These are phyloP conservation scores for Astraeus odoratus DNA, from an alignment of 768 basidiomycete genomes.

Conservation along the genomic window DNA sequence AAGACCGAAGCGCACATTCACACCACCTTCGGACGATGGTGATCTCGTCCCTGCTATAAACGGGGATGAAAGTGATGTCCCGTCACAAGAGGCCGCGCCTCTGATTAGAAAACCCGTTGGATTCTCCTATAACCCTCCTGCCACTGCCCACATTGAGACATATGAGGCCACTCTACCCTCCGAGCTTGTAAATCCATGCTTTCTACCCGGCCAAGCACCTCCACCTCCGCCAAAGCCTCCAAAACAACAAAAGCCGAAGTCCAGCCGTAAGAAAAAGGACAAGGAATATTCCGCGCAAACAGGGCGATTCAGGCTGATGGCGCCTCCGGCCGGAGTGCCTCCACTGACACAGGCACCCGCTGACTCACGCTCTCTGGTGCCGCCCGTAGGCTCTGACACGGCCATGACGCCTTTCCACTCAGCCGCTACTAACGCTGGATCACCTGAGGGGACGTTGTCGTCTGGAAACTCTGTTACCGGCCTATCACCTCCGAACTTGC, in stretches of 20 bases:
- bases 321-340: constrained; percentile 17
- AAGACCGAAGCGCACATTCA: constrained; percentile 41
- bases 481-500: constrained; percentile 1
- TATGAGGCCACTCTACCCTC: constrained; percentile 21
- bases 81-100: constrained; percentile 41
- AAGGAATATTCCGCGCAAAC: constrained; percentile 40
- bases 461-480: constrained; percentile 5
- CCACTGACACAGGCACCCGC: constrained; percentile 19
- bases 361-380: constrained; percentile 23
- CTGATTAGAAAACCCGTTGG: constrained; percentile 55
- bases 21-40: constrained; percentile 48
- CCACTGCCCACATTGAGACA: constrained; percentile 22
- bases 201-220: constrained; percentile 50
- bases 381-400: constrained; percentile 22
- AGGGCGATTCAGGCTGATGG: constrained; percentile 39
- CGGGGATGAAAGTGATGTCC: constrained; percentile 35
- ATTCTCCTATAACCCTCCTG: constrained; percentile 34
- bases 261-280: constrained; percentile 28
- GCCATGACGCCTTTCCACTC: constrained; percentile 38
- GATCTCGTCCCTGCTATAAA: constrained; percentile 33
- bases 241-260: constrained; percentile 20
- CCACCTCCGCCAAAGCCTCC: constrained; percentile 18
- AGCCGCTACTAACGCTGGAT: constrained; percentile 8
- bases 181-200: constrained; percentile 24
- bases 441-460: constrained; percentile 1